Conservation (phyloP, 768 basidiomycete species). For the Multifurca ochricompacta region DNA sequence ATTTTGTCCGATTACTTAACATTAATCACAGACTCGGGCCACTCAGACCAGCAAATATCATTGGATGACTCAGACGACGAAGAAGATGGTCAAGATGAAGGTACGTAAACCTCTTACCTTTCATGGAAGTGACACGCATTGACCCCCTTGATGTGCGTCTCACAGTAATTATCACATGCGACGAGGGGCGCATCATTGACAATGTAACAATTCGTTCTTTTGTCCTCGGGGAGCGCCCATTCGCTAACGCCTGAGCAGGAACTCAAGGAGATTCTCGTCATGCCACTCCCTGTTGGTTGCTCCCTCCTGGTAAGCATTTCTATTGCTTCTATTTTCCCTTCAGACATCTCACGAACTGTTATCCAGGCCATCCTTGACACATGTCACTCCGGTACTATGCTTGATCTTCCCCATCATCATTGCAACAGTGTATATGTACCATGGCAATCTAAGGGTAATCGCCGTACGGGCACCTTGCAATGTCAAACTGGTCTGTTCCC, state of each 20-base stretch:
- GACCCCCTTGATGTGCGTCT: not conserved
- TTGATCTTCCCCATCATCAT: constrained; percentile 23
- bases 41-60: constrained; percentile 21
- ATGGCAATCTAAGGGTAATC: constrained; percentile 21
- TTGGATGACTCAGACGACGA: constrained; percentile 5
- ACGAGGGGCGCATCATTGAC: constrained; percentile 21
- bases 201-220: constrained; percentile 15
- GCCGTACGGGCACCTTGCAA: constrained; percentile 16
- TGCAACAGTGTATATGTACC: constrained; percentile 24
- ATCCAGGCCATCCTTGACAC: constrained; percentile 23
- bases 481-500: constrained; percentile 10
- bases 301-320: constrained; percentile 12
- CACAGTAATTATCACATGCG: constrained; percentile 12
- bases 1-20: not conserved
- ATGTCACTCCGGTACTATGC: constrained; percentile 24
- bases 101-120: not conserved
- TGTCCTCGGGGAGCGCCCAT: not conserved
- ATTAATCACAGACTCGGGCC: constrained; percentile 21
- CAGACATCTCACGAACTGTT: not conserved
- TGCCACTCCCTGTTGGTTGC: constrained; percentile 15
- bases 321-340: not conserved
- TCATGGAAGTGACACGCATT: too few species aligned
- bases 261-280: constrained; percentile 5
- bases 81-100: constrained; percentile 25
- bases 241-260: constrained; percentile 6